Conservation (phyloP, 139 green algal species). For the Ostreobium quekettii region DNA sequence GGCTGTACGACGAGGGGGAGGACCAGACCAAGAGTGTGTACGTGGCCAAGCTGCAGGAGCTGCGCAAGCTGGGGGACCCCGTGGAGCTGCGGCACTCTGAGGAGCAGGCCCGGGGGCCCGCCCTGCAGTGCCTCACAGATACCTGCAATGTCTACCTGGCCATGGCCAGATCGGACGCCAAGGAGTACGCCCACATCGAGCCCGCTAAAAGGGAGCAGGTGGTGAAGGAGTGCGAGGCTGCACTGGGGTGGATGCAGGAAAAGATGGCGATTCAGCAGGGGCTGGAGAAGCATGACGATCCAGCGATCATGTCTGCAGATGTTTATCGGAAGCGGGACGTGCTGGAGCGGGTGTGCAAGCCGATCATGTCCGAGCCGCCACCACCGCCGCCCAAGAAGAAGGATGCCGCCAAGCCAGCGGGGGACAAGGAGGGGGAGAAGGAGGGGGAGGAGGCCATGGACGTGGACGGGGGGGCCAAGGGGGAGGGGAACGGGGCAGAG, state of each 20-base stretch:
- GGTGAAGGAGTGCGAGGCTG: constrained; percentile 58
- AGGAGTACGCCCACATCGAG: constrained; percentile 71
- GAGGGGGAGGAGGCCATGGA: constrained; percentile 24
- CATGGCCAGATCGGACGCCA: constrained; percentile 35
- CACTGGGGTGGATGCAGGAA: constrained; percentile 76
- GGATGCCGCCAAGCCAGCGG: constrained; percentile 14
- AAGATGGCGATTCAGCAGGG: constrained; percentile 56
- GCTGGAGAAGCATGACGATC: constrained; percentile 50
- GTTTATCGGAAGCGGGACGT: constrained; percentile 81
- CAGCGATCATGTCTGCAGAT: constrained; percentile 70
- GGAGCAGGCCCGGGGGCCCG: constrained; percentile 23
- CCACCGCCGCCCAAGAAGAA: constrained; percentile 43
- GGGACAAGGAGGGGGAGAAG: neutral
- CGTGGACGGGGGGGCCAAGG: neutral
- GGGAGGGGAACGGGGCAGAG: neutral
- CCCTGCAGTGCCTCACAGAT: constrained; percentile 28
- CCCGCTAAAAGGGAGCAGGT: constrained; percentile 68
- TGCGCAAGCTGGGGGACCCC: constrained; percentile 40
- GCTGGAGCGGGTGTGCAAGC: constrained; percentile 56
- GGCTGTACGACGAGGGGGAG: constrained; percentile 98
- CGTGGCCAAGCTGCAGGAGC: constrained; percentile 64
- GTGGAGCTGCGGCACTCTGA: constrained; percentile 45
- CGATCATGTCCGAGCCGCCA: constrained; percentile 80
- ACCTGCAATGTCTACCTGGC: constrained; percentile 42
- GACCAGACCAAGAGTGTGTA: constrained; percentile 88